Evolutionary conservation across 2,329 filamentous ascomycete species (phyloP), one percentile per base, ranked within the genome.

Genomic region (Metarhizium humberi): DNA sequence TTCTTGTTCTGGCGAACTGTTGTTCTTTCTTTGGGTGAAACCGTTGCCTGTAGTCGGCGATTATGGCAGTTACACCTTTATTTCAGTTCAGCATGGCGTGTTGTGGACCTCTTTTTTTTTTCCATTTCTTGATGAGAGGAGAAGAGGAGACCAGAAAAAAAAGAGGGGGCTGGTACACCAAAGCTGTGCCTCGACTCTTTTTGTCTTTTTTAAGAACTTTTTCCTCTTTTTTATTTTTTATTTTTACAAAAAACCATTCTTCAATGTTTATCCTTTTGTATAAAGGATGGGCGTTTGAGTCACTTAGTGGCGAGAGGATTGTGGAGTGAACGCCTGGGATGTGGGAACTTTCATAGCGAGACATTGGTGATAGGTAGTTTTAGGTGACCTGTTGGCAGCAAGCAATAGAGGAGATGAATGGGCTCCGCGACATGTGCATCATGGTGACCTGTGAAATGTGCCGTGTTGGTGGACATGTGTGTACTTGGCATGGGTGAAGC

Each of bases 361-460:
- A 42, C 52, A 53, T 53, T 42, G 43, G 52, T 48, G 52, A 53
- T 42, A 42, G 45, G 52, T 53, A 49, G 52, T 38, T 25, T 49
- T 49, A 49, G 45, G 16, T n/a, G 45, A 34, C 47, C 45, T 34
- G 36, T 4, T 48, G 45, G 47, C 32, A 46, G n/a, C 32, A 48
- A 48, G 10, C 32, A 48, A 53, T 32, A 36, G 52, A 53, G 30
- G 30, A 46, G 18, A 53, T 49, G 11, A 48, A 16, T 29, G 25
- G 16, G 38, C 50, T 8, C 3, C 32, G 10, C 38, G 14, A 20
- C n/a, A 34, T 34, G 32, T n/a, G 42, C 45, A n/a, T 11, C 13
- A 38, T 53, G 40, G 43, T 48, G 8, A 57, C 25, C 4, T 25
- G 25, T 59, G 11, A 40, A 40, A 40, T 40, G 38, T 40, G 11